Percentiles rank a stretch among this genome's conserved stretches.
phyloP scores from a whole-genome alignment of 352 stramenopile species.

The Pythium grandisporangium region DNA sequence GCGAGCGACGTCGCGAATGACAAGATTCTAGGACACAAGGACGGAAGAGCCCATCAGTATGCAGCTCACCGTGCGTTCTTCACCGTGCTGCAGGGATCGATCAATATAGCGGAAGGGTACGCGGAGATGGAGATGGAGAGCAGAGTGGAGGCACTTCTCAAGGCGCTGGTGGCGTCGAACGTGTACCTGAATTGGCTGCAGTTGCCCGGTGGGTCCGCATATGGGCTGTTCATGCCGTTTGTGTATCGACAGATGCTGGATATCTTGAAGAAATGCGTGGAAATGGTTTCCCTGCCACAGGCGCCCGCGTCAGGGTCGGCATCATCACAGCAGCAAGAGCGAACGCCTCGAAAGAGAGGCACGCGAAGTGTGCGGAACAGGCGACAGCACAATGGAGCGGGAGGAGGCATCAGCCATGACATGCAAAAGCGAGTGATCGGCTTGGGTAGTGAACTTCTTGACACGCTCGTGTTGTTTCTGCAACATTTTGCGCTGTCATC shows the following conservation, averaged over 20 bases:
- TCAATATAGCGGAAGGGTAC: slow-evolving; percentile 56
- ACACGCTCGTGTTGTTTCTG: slow-evolving; percentile 51
- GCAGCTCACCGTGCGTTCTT: slow-evolving; percentile 63
- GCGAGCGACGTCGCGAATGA: slow-evolving; percentile 10
- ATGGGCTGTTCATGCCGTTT: slow-evolving; percentile 80
- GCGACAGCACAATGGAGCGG: slow-evolving; percentile 11
- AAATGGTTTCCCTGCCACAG: slow-evolving; percentile 8
- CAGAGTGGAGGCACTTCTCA: slow-evolving; percentile 31
- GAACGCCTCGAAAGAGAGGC: slow-evolving; percentile 7
- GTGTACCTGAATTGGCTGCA: slow-evolving; percentile 77
- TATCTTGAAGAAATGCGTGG: slow-evolving; percentile 72
- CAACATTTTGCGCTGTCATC: slow-evolving; percentile 45
- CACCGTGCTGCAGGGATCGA: slow-evolving; percentile 37
- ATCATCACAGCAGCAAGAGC: slow-evolving; percentile 7
- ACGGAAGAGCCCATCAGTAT: slow-evolving; percentile 15
- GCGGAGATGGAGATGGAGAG: slow-evolving; percentile 19
- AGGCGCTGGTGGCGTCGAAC: slow-evolving; percentile 60
- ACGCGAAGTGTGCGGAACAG: background rate
- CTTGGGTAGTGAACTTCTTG: slow-evolving; percentile 47
- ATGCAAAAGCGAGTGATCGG: slow-evolving; percentile 28
- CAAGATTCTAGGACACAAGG: slow-evolving; percentile 21
- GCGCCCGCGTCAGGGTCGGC: background rate
- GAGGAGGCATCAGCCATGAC: slow-evolving; percentile 10
- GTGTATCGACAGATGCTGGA: slow-evolving; percentile 78
- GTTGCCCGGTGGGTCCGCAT: slow-evolving; percentile 66